Percentiles rank a stretch among this genome's conserved stretches.
These are phyloP conservation scores for Aegilops tauschii DNA, from an alignment of 176 grass and related monocot genomes.

Conservation along the genomic window DNA sequence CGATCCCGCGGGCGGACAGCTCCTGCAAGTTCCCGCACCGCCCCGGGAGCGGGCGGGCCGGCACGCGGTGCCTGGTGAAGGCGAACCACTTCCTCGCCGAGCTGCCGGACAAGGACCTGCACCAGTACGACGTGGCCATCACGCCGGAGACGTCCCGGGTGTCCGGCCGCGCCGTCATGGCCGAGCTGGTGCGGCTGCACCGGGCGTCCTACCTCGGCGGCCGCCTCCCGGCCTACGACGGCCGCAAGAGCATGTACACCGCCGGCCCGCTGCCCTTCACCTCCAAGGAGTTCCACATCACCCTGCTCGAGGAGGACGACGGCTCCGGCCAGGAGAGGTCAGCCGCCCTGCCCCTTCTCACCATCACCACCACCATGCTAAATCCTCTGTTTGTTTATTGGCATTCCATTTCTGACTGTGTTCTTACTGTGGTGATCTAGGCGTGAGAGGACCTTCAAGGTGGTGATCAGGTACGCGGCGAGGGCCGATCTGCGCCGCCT, in stretches of 20 bases:
- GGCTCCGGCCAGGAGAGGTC: slow-evolving; percentile 61
- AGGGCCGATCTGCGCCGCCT: slow-evolving; percentile 63
- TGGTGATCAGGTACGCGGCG: slow-evolving; percentile 82
- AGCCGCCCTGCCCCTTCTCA: background rate
- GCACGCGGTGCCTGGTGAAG: slow-evolving; percentile 70
- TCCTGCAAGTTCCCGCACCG: slow-evolving; percentile 67
- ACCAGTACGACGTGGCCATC: slow-evolving; percentile 91
- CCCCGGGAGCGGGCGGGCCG: slow-evolving; percentile 71
- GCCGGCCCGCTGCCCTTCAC: slow-evolving; percentile 76
- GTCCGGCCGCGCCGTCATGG: slow-evolving; percentile 65
- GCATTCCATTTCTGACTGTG: background rate
- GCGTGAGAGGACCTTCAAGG: slow-evolving; percentile 61
- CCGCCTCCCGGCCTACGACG: slow-evolving; percentile 86
- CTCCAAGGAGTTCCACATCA: slow-evolving; percentile 72
- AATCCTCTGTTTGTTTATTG: background rate
- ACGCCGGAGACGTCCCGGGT: slow-evolving; percentile 56
- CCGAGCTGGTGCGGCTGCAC: slow-evolving; percentile 66
- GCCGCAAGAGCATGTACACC: slow-evolving; percentile 84
- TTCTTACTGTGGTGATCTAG: slow-evolving; percentile 21
- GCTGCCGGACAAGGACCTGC: slow-evolving; percentile 79
- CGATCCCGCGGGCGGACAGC: slow-evolving; percentile 36
- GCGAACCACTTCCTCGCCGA: slow-evolving; percentile 96
- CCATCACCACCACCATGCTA: background rate
- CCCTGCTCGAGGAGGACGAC: slow-evolving; percentile 67
- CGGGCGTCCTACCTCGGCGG: slow-evolving; percentile 70